Conservation (phyloP, 257 asterid species). For the Mitragyna speciosa region DNA sequence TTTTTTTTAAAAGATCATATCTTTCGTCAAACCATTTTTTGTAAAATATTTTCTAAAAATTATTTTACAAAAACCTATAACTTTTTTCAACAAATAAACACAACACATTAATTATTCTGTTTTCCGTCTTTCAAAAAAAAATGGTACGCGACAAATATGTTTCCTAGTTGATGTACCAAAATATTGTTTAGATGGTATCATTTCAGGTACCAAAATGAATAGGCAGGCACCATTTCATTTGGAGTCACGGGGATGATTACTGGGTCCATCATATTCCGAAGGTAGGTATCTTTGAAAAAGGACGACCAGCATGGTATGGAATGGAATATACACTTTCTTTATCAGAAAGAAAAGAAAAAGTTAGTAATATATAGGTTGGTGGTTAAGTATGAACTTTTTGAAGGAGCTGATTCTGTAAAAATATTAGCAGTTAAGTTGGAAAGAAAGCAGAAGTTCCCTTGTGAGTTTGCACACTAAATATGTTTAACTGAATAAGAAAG, state of each 20-base stretch:
- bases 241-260: neutral
- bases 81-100: too few species aligned
- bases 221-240: neutral
- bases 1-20: too few species aligned
- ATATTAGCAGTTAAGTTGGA: neutral
- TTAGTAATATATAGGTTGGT: too few species aligned
- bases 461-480: neutral
- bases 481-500: neutral
- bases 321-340: neutral
- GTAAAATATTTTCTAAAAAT: too few species aligned
- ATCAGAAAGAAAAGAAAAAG: neutral
- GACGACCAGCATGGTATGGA: neutral
- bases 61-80: too few species aligned
- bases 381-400: neutral
- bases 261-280: neutral
- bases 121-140: too few species aligned
- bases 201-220: neutral
- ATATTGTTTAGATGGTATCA: neutral
- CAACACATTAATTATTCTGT: too few species aligned
- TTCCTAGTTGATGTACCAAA: constrained; percentile 9
- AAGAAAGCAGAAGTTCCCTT: neutral
- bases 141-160: too few species aligned
- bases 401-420: too few species aligned
- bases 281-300: too few species aligned
- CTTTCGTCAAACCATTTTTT: too few species aligned